Conservation (phyloP, 192 early-diverging fungal species). For the Linderina pennispora region DNA sequence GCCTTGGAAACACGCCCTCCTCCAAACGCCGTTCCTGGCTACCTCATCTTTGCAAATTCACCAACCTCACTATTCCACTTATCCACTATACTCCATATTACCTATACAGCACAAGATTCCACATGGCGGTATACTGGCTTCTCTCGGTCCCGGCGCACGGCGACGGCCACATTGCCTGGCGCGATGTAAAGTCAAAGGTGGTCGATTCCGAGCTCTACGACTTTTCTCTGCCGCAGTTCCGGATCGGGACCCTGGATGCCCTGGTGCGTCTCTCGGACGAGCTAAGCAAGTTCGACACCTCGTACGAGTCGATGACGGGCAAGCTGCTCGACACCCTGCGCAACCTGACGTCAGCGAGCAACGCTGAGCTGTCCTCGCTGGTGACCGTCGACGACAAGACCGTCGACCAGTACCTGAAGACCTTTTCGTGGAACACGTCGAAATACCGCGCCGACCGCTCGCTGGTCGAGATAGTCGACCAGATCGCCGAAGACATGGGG, state of each 20-base stretch:
- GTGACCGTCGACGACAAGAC: conserved; percentile 48
- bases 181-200: conserved; percentile 27
- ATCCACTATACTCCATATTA: no score
- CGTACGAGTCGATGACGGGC: conserved; percentile 62
- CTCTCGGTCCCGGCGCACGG: conserved; percentile 86
- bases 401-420: conserved; percentile 79
- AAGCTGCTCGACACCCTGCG: conserved; percentile 87
- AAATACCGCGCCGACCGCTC: conserved; percentile 94
- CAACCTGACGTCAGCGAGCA: conserved; percentile 40
- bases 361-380: conserved; percentile 1
- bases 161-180: conserved; percentile 50
- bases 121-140: conserved; percentile 58
- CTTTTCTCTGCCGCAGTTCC: conserved; percentile 83
- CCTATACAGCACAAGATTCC: no score
- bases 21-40: no score
- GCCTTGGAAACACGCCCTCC: no score
- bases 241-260: conserved; percentile 84
- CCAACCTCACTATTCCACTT: no score
- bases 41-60: no score
- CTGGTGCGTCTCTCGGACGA: conserved; percentile 95
- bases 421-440: conserved; percentile 94
- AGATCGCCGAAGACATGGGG: conserved; percentile 79
- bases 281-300: conserved; percentile 75
- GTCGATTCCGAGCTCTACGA: conserved; percentile 80
- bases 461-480: conserved; percentile 73